Evolutionary conservation across 345 rosid genomes (phyloP).

Genomic region (Turritis glabra): DNA sequence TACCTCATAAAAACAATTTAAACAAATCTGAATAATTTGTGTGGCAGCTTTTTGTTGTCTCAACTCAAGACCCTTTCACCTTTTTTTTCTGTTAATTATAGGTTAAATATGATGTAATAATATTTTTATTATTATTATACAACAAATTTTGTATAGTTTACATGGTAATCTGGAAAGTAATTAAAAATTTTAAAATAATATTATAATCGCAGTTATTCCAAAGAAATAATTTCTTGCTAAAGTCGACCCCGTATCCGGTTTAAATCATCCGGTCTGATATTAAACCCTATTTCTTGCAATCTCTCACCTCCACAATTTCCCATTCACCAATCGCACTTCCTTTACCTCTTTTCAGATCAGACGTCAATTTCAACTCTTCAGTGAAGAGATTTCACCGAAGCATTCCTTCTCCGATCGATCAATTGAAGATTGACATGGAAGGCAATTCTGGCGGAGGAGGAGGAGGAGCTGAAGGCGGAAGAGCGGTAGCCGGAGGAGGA

Average conservation of each 20-base stretch:
- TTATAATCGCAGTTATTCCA: neutral
- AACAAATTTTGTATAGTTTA: too few relatives aligned
- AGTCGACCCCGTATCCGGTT: slow-evolving; percentile 24
- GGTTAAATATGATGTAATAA: too few relatives aligned
- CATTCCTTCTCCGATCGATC: slow-evolving; percentile 10
- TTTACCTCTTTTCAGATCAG: slow-evolving; percentile 36
- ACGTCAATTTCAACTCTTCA: slow-evolving; percentile 37
- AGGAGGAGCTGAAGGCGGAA: slow-evolving; percentile 30
- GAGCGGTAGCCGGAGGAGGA: slow-evolving; percentile 36
- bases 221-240: neutral
- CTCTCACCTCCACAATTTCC: neutral
- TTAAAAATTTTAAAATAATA: too few relatives aligned
- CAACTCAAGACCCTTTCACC: too few relatives aligned
- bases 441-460: slow-evolving; percentile 52
- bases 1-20: neutral
- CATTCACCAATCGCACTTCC: slow-evolving; percentile 30
- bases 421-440: slow-evolving; percentile 44
- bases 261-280: slow-evolving; percentile 3
- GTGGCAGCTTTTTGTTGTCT: neutral
- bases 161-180: too few relatives aligned
- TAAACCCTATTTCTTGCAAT: slow-evolving; percentile 20
- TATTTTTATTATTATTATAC: too few relatives aligned
- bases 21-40: neutral
- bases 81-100: too few relatives aligned
- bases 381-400: slow-evolving; percentile 13